Evolutionary conservation across 2,329 filamentous ascomycete species (phyloP).

Genomic region (Colletotrichum scovillei): DNA sequence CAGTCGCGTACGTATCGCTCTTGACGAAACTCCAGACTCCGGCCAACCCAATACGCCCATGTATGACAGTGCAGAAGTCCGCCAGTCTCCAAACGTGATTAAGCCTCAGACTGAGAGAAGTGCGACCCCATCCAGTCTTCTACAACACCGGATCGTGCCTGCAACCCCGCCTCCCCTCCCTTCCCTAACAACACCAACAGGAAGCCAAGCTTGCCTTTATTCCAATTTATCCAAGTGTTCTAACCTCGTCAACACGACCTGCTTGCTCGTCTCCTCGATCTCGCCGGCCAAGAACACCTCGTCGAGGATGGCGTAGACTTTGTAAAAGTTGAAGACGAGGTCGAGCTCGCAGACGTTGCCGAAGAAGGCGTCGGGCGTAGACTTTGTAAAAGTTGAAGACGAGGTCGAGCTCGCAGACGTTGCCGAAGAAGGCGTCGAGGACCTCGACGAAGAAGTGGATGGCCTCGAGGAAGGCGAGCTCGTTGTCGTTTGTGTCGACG

Average conservation of each 20-base stretch:
- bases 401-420: conserved; percentile 97
- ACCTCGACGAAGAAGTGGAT: conserved; percentile 99
- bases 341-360: conserved; percentile 99
- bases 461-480: conserved; percentile 94
- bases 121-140: not conserved
- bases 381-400: conserved; percentile 88
- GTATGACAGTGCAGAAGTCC: not conserved
- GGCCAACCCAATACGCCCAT: conserved; percentile 19
- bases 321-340: conserved; percentile 84
- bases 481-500: conserved; percentile 98
- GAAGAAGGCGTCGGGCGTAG: conserved; percentile 97
- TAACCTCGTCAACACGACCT: conserved; percentile 92
- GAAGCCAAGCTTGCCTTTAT: conserved; percentile 51
- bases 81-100: not conserved
- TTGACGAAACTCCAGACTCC: conserved; percentile 32
- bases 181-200: no score
- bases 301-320: conserved; percentile 97
- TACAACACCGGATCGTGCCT: not conserved
- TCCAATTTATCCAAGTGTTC: conserved; percentile 98
- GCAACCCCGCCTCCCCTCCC: not conserved
- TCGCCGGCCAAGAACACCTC: conserved; percentile 98
- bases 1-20: conserved; percentile 7
- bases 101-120: not conserved
- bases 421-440: conserved; percentile 97
- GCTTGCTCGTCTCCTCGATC: conserved; percentile 98